phyloP scores from a whole-genome alignment of 805 yeast genomes.

The Wilhelminamyces savonicus region DNA sequence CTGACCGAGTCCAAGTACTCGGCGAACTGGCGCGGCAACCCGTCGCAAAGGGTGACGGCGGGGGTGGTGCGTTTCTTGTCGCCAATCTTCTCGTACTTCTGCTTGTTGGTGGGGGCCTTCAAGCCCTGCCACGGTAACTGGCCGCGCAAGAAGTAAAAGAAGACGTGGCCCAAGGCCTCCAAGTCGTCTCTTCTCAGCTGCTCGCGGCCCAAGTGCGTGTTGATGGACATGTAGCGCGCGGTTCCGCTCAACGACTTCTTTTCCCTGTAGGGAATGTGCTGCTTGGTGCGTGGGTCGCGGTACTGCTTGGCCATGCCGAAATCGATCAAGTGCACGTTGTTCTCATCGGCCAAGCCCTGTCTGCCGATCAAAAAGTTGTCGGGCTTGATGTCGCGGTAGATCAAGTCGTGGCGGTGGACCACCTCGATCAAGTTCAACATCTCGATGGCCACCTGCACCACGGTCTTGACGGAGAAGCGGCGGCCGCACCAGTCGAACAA shows the following conservation, averaged over 20 bases:
- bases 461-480: constrained; percentile 79
- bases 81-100: constrained; percentile 95
- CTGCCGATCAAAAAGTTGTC: constrained; percentile 94
- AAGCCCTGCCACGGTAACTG: constrained; percentile 98
- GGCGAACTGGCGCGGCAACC: constrained; percentile 88
- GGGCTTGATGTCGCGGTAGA: constrained; percentile 95
- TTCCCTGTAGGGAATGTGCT: constrained; percentile 95
- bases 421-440: constrained; percentile 85
- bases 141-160: constrained; percentile 90
- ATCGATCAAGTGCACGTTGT: constrained; percentile 83
- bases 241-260: constrained; percentile 95
- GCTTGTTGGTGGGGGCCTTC: constrained; percentile 96
- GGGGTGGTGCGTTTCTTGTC: constrained; percentile 90
- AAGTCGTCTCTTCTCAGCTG: constrained; percentile 95
- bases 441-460: constrained; percentile 89
- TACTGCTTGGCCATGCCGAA: constrained; percentile 99
- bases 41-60: constrained; percentile 78
- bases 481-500: constrained; percentile 98
- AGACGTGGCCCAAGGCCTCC: constrained; percentile 94
- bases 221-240: constrained; percentile 97
- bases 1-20: constrained; percentile 87
- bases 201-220: constrained; percentile 95
- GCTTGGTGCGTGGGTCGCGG: constrained; percentile 92
- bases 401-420: constrained; percentile 84
- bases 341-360: constrained; percentile 78